Base-by-base conservation (phyloP, 805 yeast species). In the Wilhelminamyces savonicus region DNA sequence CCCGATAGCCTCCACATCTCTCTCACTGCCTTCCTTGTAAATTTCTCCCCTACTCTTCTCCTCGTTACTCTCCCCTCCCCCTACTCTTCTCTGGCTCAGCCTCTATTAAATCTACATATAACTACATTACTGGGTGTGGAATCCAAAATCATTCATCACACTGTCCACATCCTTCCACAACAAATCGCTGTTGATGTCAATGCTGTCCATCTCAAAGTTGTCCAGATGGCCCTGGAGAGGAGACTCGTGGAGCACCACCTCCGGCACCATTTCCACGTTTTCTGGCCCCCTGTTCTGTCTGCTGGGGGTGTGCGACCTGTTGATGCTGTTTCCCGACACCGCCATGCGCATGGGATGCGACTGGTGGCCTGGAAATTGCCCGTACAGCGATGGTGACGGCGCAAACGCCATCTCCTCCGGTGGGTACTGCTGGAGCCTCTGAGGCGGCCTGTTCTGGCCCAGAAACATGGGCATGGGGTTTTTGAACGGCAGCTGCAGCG, bases 91-190 rank as follows among this genome's bases (percentile, higher is more conserved):
- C n/a, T n/a, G n/a, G n/a, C n/a, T n/a, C n/a, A n/a, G n/a, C n/a
- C n/a, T n/a, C n/a, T n/a, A n/a, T n/a, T n/a, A n/a, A n/a, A n/a
- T n/a, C n/a, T n/a, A n/a, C n/a, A n/a, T n/a, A n/a, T n/a, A n/a
- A n/a, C n/a, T n/a, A n/a, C n/a, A n/a, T n/a, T n/a, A n/a, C n/a
- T n/a, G 67, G 3, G 85, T 77, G 41, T 82, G 84, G 61, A 86
- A 86, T 4, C 95, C 96, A 56, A 85, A 86, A 48, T 85, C 94
- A 48, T 82, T 84, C 95, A 86, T 84, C 34, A 86, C 82, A 27
- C 84, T 68, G 40, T 85, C 94, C 17, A 86, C 88, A 48, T 86
- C 94, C 47, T 79, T 82, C 87, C 82, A 79, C 14, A 77, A 59
- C 35, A 72, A 41, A 29, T 73, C 82, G 15, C 71, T 66, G 42